These are phyloP conservation scores for Fusarium tjaetaba DNA, from an alignment of 2,329 filamentous ascomycete species.

Conservation along the genomic window DNA sequence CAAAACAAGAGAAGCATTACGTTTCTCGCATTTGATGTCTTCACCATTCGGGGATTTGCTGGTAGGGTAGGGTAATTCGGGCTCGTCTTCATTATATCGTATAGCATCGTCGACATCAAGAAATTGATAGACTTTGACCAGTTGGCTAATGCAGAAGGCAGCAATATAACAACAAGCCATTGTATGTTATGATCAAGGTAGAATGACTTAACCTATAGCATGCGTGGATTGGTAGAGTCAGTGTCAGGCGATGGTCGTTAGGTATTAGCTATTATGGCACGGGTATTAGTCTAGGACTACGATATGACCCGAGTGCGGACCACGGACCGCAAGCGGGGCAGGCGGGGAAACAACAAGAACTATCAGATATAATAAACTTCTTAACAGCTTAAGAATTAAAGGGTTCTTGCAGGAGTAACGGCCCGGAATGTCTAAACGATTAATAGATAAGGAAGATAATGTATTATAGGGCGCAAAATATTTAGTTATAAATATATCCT, in stretches of 20 bases:
- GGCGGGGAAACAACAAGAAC: fast-evolving
- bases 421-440: no score
- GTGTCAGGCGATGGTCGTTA: background rate
- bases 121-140: background rate
- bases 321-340: background rate
- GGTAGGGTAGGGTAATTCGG: fast-evolving
- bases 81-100: background rate
- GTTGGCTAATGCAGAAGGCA: background rate
- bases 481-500: no score
- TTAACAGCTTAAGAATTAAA: background rate
- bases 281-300: background rate
- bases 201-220: background rate
- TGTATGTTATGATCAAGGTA: background rate
- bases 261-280: background rate
- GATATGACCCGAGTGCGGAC: background rate
- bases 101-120: background rate
- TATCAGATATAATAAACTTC: fast-evolving
- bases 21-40: fast-evolving
- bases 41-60: fast-evolving
- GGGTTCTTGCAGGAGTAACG: no score
- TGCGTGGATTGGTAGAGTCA: background rate
- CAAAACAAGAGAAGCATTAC: background rate
- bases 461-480: no score
- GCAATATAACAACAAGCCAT: background rate
- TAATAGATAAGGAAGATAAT: no score